Evolutionary conservation across 192 early-diverging fungal genomes (phyloP).

Genomic region (Coemansia sp.): DNA sequence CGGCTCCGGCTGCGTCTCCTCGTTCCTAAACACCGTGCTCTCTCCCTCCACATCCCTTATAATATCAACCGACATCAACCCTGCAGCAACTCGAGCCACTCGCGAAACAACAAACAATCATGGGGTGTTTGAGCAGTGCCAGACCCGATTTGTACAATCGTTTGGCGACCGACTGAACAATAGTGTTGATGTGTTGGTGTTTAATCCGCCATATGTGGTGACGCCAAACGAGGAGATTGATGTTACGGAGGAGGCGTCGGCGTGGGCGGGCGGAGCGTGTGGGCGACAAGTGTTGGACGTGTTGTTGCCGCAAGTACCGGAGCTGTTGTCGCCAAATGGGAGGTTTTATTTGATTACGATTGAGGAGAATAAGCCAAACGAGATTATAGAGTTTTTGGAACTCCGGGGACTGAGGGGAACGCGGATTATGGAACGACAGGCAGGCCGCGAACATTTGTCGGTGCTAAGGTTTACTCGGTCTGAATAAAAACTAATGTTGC

Average conservation of each 20-base stretch:
- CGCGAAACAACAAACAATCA: constrained; percentile 55
- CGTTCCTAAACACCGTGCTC: constrained; percentile 64
- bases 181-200: constrained; percentile 76
- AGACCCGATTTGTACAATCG: constrained; percentile 60
- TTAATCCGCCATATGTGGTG: constrained; percentile 96
- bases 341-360: constrained; percentile 85
- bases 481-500: neutral
- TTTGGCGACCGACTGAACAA: constrained; percentile 58
- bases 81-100: constrained; percentile 68
- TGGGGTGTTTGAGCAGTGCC: constrained; percentile 59
- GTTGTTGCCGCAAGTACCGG: constrained; percentile 70
- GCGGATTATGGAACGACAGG: constrained; percentile 27
- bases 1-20: constrained; percentile 80
- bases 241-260: constrained; percentile 62
- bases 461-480: constrained; percentile 26
- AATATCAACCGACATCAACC: constrained; percentile 83
- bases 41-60: constrained; percentile 24
- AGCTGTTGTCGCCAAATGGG: constrained; percentile 67
- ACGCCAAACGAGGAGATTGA: constrained; percentile 77
- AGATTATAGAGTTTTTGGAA: constrained; percentile 67
- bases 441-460: constrained; percentile 38
- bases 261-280: constrained; percentile 93
- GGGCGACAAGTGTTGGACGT: constrained; percentile 86
- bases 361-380: constrained; percentile 81
- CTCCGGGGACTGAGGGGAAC: constrained; percentile 13